phyloP scores from a whole-genome alignment of 345 rosid species.

The Corymbia maculata region DNA sequence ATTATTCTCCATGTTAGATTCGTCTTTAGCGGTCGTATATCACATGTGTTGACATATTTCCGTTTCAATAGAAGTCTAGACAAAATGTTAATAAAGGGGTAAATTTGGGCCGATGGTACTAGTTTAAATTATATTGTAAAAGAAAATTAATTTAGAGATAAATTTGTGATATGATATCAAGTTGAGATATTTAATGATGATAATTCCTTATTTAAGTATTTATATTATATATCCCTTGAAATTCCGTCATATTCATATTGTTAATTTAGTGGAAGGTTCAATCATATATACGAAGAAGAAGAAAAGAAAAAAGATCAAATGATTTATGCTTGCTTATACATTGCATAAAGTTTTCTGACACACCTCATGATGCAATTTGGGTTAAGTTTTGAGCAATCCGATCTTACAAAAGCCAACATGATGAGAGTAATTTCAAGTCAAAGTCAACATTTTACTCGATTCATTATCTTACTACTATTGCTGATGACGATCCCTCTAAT shows the following conservation, averaged over 20 bases:
- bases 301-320: not conserved
- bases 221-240: not conserved
- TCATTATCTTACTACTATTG: not conserved
- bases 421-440: not conserved
- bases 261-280: not conserved
- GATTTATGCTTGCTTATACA: not conserved
- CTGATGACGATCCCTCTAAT: not conserved
- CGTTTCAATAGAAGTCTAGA: not conserved
- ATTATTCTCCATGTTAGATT: not conserved
- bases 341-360: not conserved
- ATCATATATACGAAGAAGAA: not conserved
- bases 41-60: not conserved
- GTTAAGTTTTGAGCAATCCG: not conserved
- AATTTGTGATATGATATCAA: not conserved
- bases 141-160: not conserved
- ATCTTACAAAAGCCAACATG: not conserved
- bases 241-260: not conserved
- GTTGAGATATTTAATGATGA: not conserved
- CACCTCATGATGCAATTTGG: not conserved
- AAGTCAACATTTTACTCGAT: not conserved
- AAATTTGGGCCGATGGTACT: no score
- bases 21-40: rapidly evolving
- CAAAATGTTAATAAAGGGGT: not conserved
- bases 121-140: rapidly evolving
- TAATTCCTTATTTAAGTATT: not conserved